These are phyloP conservation scores for Aspergillus ellipticus DNA, from an alignment of 495 filamentous ascomycete genomes.

Conservation along the genomic window DNA sequence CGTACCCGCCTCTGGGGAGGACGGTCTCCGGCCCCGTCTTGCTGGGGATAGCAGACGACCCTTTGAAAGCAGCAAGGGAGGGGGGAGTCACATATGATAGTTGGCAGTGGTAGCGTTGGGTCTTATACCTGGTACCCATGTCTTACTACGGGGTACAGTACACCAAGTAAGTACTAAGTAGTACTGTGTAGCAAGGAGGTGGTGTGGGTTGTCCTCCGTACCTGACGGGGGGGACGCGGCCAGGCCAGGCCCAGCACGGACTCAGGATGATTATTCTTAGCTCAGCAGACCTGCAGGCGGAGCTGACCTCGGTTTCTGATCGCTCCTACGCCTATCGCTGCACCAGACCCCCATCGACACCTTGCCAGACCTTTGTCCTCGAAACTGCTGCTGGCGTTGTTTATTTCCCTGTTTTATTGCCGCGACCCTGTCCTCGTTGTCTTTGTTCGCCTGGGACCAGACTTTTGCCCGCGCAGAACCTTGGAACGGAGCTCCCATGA, in stretches of 20 bases:
- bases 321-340: neutral
- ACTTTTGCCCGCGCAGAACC: neutral
- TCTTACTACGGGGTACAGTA: too few species aligned
- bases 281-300: neutral
- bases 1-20: too few species aligned
- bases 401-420: too few species aligned
- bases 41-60: too few species aligned
- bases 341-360: neutral
- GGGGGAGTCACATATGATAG: too few species aligned
- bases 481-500: constrained; percentile 19
- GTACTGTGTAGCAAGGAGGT: too few species aligned
- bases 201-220: too few species aligned
- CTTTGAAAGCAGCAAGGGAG: too few species aligned
- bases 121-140: too few species aligned
- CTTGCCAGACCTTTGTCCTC: neutral
- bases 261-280: neutral
- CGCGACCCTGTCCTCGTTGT: neutral
- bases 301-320: neutral
- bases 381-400: neutral
- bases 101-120: too few species aligned
- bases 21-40: too few species aligned
- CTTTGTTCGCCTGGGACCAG: neutral
- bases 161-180: too few species aligned
- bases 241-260: neutral
- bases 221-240: neutral